Evolutionary conservation across 371 early-diverging fungal species (phyloP).

Genomic region (Syncephalastrum contaminatum): DNA sequence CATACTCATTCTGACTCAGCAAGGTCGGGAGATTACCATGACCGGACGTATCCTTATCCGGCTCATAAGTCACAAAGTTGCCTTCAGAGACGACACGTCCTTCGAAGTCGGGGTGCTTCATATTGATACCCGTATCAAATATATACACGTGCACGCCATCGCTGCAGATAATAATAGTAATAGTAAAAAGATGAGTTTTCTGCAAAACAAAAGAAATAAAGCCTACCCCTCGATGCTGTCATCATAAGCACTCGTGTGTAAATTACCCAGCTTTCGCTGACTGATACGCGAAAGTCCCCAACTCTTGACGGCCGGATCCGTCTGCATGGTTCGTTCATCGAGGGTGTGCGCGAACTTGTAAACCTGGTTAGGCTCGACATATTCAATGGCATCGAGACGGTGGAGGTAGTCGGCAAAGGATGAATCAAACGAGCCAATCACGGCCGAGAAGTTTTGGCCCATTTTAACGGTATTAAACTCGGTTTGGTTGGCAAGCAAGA

Average conservation of each 20-base stretch:
- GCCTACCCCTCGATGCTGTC: slow-evolving; percentile 50
- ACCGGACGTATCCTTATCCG: slow-evolving; percentile 44
- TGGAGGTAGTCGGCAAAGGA: slow-evolving; percentile 31
- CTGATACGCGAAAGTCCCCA: slow-evolving; percentile 65
- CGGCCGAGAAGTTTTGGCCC: slow-evolving; percentile 17
- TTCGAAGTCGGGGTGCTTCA: slow-evolving; percentile 75
- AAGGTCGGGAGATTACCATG: slow-evolving; percentile 34
- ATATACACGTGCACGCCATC: slow-evolving; percentile 66
- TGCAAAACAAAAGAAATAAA: too few species aligned
- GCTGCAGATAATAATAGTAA: slow-evolving; percentile 37
- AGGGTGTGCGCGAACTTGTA: slow-evolving; percentile 20
- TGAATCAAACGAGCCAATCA: slow-evolving; percentile 21
- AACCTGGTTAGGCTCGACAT: slow-evolving; percentile 50
- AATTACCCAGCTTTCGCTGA: slow-evolving; percentile 29
- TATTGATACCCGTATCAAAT: slow-evolving; percentile 74
- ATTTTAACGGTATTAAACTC: slow-evolving; percentile 13
- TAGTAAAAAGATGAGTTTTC: slow-evolving; percentile 1
- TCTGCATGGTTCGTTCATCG: slow-evolving; percentile 16
- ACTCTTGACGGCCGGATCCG: slow-evolving; percentile 30
- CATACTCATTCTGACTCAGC: not conserved
- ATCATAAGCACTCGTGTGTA: slow-evolving; percentile 40
- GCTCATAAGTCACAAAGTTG: slow-evolving; percentile 54
- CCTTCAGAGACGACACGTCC: slow-evolving; percentile 77
- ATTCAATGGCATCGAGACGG: slow-evolving; percentile 38
- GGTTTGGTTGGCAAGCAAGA: not conserved